A percentile compares a stretch with the other conserved stretches of the same genome.
These are phyloP conservation scores for Filobasidium uniguttulatum DNA, from an alignment of 1,284 basidiomycete genomes.

Conservation along the genomic window DNA sequence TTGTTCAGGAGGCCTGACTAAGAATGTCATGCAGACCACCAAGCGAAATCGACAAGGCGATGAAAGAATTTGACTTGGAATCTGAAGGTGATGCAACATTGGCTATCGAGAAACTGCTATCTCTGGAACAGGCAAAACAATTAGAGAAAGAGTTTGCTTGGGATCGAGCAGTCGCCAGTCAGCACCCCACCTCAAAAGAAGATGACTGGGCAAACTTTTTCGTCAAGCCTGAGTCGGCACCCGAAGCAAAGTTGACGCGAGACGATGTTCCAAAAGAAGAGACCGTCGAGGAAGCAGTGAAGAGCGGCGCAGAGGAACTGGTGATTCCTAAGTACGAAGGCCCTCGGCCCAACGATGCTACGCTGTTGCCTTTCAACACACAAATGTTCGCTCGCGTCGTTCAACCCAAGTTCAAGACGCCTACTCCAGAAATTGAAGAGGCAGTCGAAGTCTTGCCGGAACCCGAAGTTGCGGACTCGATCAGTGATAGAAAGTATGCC, in stretches of 20 bases:
- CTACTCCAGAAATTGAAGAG: no score
- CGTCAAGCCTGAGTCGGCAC: background rate
- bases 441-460: no score
- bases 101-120: conserved; percentile 12
- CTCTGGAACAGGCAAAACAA: conserved; percentile 5
- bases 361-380: background rate
- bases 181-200: no score
- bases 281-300: background rate
- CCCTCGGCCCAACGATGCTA: background rate
- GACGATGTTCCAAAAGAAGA: background rate
- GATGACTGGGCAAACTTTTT: background rate
- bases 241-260: background rate
- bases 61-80: background rate
- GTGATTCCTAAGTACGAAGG: conserved; percentile 1
- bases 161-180: no score
- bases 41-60: conserved; percentile 1
- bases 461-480: no score
- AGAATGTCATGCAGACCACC: background rate
- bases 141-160: conserved; percentile 7
- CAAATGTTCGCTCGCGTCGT: background rate
- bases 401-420: no score
- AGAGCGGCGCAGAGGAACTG: background rate
- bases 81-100: conserved; percentile 1
- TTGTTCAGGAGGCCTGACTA: background rate
- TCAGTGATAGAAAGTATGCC: no score